These are phyloP conservation scores for Dipodascus geniculatus DNA, from an alignment of 805 yeast species.

Conservation along the genomic window DNA sequence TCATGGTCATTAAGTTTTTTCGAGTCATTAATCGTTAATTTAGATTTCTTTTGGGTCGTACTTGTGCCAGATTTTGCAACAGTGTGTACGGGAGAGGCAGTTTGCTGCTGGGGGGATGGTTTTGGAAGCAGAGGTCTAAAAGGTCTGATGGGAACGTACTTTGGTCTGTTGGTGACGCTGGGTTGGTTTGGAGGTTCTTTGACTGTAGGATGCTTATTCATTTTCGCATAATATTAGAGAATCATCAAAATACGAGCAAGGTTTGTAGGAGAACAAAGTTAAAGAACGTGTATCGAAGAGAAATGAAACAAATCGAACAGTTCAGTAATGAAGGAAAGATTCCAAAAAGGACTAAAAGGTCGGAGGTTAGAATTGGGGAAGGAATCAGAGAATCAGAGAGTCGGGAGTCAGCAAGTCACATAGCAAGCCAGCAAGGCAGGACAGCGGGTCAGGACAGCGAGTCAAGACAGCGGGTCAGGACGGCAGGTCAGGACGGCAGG, in stretches of 20 bases:
- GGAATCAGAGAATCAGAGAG: background rate
- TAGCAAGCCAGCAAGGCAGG: too few species aligned
- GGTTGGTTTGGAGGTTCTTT: background rate
- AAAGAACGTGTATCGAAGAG: slow-evolving; percentile 1
- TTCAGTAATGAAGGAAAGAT: background rate
- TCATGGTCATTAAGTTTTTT: slow-evolving; percentile 1
- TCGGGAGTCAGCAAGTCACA: background rate
- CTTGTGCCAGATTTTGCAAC: background rate
- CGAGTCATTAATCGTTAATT: slow-evolving; percentile 1
- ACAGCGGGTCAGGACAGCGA: background rate
- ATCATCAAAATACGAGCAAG: background rate
- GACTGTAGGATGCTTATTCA: background rate
- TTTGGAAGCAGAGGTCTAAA: slow-evolving; percentile 27
- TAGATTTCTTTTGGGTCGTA: background rate
- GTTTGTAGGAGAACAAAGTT: background rate
- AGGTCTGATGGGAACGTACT: slow-evolving; percentile 24
- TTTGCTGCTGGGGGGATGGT: slow-evolving; percentile 10
- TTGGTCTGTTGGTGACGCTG: background rate
- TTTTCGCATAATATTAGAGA: background rate
- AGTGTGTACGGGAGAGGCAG: background rate
- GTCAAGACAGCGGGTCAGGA: background rate
- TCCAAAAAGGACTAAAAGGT: background rate
- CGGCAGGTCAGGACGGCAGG: background rate
- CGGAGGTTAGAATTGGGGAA: background rate
- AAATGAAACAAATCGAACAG: slow-evolving; percentile 1